phyloP scores from a whole-genome alignment of 2,329 filamentous ascomycete genomes.

The Scopulariopsis brevicaulis region DNA sequence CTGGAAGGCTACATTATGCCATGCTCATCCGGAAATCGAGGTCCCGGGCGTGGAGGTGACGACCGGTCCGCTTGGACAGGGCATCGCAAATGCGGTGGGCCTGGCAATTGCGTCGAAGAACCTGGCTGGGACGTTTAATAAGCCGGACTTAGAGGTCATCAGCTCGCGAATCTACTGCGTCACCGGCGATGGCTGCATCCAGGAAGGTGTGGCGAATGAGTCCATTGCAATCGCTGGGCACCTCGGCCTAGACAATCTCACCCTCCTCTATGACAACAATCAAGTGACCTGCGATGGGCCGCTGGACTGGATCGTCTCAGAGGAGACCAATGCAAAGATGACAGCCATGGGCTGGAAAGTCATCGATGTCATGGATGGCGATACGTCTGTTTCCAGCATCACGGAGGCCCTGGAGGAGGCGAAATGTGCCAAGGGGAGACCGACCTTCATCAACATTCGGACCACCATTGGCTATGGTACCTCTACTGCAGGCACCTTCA shows the following conservation, averaged over 20 bases:
- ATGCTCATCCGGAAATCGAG: conserved; percentile 81
- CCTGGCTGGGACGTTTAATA: conserved; percentile 88
- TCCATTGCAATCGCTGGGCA: conserved; percentile 88
- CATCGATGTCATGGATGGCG: conserved; percentile 73
- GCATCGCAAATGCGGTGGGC: conserved; percentile 95
- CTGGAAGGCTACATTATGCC: too few relatives aligned
- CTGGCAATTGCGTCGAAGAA: conserved; percentile 94
- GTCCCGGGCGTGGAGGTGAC: conserved; percentile 96
- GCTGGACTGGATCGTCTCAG: conserved; percentile 92
- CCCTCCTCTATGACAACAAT: conserved; percentile 97
- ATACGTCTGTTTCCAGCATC: conserved; percentile 77
- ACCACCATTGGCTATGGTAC: conserved; percentile 98
- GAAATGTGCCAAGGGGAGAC: conserved; percentile 88
- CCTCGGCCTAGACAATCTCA: conserved; percentile 95
- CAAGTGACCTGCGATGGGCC: conserved; percentile 92
- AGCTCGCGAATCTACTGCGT: conserved; percentile 97
- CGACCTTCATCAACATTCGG: conserved; percentile 88
- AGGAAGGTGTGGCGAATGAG: conserved; percentile 95
- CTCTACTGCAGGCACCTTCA: conserved; percentile 2
- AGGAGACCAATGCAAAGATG: conserved; percentile 90
- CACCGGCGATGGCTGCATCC: conserved; percentile 95
- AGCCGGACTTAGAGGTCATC: conserved; percentile 79
- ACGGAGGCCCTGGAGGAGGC: conserved; percentile 79
- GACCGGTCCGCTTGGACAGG: conserved; percentile 93
- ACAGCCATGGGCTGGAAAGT: conserved; percentile 96